Percentiles rank a stretch among this genome's conserved stretches.
Evolutionary conservation across 352 stramenopile species (phyloP).

Genomic region (Globisporangium abappressorium): DNA sequence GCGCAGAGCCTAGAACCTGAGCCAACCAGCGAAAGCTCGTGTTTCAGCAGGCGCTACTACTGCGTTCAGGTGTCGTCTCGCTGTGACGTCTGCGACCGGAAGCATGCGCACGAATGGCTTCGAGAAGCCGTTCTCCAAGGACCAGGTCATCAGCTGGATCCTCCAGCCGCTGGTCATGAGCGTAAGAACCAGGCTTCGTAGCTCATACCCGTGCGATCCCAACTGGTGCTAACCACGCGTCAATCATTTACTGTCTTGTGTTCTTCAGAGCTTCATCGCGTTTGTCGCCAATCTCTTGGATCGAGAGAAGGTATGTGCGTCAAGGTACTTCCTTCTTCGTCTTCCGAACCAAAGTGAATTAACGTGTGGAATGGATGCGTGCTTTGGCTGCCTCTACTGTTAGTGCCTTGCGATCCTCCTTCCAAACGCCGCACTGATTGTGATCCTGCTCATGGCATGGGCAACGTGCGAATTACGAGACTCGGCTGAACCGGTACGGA

Average conservation of each 20-base stretch:
- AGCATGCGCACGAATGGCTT: constrained; percentile 69
- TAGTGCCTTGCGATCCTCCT: constrained; percentile 67
- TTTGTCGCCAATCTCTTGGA: constrained; percentile 61
- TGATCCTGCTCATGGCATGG: constrained; percentile 58
- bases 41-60: background rate
- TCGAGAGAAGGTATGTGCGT: constrained; percentile 40
- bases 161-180: constrained; percentile 68
- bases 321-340: background rate
- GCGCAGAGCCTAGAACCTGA: background rate
- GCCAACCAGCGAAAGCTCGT: background rate
- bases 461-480: constrained; percentile 66
- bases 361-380: background rate
- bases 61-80: background rate
- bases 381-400: background rate
- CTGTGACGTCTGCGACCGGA: background rate
- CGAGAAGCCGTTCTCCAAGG: constrained; percentile 69
- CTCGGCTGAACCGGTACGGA: constrained; percentile 42
- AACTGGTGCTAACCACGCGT: too few species aligned
- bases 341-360: too few species aligned
- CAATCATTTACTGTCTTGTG: background rate
- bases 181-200: constrained; percentile 24
- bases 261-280: constrained; percentile 54
- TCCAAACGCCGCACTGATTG: constrained; percentile 54
- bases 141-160: constrained; percentile 52
- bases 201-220: too few species aligned